These are phyloP conservation scores for Trypanosoma melophagium DNA, from an alignment of 208 protist species.

Conservation along the genomic window DNA sequence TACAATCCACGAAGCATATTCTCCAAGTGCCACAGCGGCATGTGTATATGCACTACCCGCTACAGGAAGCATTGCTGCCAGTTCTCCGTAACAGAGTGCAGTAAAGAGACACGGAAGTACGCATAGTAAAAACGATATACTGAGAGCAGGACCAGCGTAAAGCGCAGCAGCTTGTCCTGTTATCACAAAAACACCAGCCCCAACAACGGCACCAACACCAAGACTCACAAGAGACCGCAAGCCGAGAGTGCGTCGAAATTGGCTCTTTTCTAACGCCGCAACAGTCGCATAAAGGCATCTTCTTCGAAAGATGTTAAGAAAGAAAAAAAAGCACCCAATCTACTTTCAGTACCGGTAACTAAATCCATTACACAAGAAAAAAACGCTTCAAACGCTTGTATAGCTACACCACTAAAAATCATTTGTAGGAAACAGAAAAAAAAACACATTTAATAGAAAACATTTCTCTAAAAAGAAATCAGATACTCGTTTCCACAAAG, in stretches of 20 bases:
- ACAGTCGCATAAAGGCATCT: constrained; percentile 24
- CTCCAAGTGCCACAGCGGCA: constrained; percentile 36
- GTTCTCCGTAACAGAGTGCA: constrained; percentile 45
- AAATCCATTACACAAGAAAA: constrained; percentile 23
- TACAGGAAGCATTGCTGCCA: constrained; percentile 39
- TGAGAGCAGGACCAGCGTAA: constrained; percentile 40
- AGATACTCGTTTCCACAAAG: background rate
- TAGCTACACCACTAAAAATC: background rate
- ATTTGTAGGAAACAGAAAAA: background rate
- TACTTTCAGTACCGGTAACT: constrained; percentile 20
- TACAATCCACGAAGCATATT: constrained; percentile 39
- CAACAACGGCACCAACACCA: constrained; percentile 37
- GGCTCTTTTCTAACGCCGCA: constrained; percentile 25
- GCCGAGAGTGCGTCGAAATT: constrained; percentile 31
- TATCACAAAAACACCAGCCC: constrained; percentile 50
- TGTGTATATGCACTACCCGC: constrained; percentile 45
- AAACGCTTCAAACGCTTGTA: background rate
- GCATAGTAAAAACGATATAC: constrained; percentile 35
- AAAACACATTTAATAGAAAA: background rate
- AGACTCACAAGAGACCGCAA: constrained; percentile 30
- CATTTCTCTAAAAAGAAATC: background rate
- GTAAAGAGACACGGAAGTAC: constrained; percentile 37
- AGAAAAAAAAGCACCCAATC: constrained; percentile 8
- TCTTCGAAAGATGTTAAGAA: constrained; percentile 23
- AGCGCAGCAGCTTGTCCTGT: constrained; percentile 40